Evolutionary conservation across 257 asterid genomes (phyloP).

Genomic region (Solanum gracilifrons): DNA sequence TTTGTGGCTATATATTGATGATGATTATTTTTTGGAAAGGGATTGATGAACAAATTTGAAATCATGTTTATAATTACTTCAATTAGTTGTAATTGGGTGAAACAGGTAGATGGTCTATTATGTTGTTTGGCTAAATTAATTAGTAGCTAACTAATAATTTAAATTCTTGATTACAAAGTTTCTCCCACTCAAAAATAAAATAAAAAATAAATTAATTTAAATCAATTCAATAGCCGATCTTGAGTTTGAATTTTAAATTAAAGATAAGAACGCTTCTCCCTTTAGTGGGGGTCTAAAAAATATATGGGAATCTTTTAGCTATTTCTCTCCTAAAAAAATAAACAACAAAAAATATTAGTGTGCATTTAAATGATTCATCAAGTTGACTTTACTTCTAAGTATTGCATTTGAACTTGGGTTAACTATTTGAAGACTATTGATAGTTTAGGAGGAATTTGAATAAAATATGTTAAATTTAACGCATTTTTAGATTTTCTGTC

Average conservation of each 20-base stretch:
- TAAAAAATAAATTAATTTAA: background rate
- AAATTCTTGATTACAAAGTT: background rate
- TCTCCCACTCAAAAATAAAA: background rate
- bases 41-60: background rate
- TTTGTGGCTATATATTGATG: background rate
- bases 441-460: no score
- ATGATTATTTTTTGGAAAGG: background rate
- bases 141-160: background rate
- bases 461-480: no score
- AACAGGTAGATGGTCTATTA: background rate
- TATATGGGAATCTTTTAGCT: no score
- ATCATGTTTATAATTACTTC: background rate
- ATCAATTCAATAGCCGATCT: background rate
- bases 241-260: background rate
- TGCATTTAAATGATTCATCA: background rate
- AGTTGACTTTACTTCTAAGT: background rate
- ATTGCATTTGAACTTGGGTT: background rate
- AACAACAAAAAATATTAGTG: no score
- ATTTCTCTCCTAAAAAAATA: no score
- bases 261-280: background rate
- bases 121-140: background rate
- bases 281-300: no score
- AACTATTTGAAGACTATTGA: no score
- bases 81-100: background rate
- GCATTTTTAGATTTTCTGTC: no score